A percentile compares a stretch with the other conserved stretches of the same genome.
phyloP scores from a whole-genome alignment of 805 yeast species.

The Yarrowia porcina region DNA sequence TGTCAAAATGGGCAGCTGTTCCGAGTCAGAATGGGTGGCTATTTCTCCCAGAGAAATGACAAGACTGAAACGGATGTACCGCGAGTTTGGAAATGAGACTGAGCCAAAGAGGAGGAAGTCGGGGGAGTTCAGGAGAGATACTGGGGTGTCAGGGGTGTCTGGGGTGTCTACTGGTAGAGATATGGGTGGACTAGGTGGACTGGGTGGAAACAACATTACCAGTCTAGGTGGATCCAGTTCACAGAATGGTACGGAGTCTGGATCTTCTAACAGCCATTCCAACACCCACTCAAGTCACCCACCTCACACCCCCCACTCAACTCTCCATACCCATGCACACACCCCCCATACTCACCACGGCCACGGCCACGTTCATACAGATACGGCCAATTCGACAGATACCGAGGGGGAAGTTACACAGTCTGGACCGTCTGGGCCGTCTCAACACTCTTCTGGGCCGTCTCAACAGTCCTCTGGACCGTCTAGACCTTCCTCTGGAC shows the following conservation, averaged over 20 bases:
- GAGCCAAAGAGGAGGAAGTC: conserved; percentile 3
- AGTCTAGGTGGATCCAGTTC: too few species aligned
- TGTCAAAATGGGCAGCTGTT: background rate
- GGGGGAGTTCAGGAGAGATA: background rate
- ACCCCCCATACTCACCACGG: background rate
- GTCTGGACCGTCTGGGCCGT: too few species aligned
- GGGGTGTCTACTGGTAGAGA: background rate
- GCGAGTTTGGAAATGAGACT: background rate
- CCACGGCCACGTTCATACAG: background rate
- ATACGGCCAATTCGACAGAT: conserved; percentile 11
- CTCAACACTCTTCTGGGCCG: too few species aligned
- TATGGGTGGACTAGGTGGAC: background rate
- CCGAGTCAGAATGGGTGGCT: conserved; percentile 8
- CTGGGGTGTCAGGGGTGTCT: background rate
- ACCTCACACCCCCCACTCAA: too few species aligned
- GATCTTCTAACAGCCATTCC: background rate
- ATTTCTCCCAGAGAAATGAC: conserved; percentile 3
- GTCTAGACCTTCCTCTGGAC: too few species aligned
- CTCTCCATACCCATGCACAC: background rate
- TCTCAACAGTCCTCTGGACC: too few species aligned
- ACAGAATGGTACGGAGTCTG: too few species aligned
- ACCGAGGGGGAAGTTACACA: background rate
- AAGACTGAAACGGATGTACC: conserved; percentile 11
- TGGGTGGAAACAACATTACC: too few species aligned
- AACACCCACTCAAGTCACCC: too few species aligned